Evolutionary conservation across 352 stramenopile genomes (phyloP), one percentile per base, ranked within the genome.

Genomic region (Elongisporangium anandrum): DNA sequence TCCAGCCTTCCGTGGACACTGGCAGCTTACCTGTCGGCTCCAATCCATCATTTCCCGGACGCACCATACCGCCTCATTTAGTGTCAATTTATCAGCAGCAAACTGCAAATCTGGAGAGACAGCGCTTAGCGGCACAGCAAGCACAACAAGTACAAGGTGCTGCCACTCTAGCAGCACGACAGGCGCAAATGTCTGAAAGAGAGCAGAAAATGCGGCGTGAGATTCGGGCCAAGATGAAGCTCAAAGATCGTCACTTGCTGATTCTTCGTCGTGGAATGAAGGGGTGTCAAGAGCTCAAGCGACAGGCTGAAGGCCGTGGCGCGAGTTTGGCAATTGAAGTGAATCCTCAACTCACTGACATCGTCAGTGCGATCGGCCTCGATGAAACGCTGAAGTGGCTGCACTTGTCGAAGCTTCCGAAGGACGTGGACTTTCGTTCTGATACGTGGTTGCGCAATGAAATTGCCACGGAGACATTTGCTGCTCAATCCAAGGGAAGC

Each of bases 261-360:
- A 75, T 95, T 7, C 50, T 95, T 19, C 78, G 84, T 7, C 77
- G 81, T 54, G 84, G 84, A 0, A 87, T 95, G 23, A 77, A 77
- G 13, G 80, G 79, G 2, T 87, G 75, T 24, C 81, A 92, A 59
- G 79, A 88, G 0, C 65, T 95, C 2, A 92, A 90, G 58, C 64
- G 68, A 2, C 64, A 73, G 19, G 86, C 86, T 0, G 65, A 88
- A 45, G 64, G 66, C 17, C 90, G 75, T 53, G 82, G 79, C 29
- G 81, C 81, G 15, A 84, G 66, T 6, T 61, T 95, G 48, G 82
- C 79, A 47, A 92, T 95, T 34, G 83, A 95, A 58, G 70, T 95
- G 0, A 90, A 85, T 50, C 72, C 81, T 2, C 77, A 89, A 56
- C 64, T 88, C 26, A 95, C 83, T 0, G 86, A 95, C 53, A 81